Base-by-base conservation (phyloP, 768 basidiomycete genomes). In the Clitopilus passeckerianus region DNA sequence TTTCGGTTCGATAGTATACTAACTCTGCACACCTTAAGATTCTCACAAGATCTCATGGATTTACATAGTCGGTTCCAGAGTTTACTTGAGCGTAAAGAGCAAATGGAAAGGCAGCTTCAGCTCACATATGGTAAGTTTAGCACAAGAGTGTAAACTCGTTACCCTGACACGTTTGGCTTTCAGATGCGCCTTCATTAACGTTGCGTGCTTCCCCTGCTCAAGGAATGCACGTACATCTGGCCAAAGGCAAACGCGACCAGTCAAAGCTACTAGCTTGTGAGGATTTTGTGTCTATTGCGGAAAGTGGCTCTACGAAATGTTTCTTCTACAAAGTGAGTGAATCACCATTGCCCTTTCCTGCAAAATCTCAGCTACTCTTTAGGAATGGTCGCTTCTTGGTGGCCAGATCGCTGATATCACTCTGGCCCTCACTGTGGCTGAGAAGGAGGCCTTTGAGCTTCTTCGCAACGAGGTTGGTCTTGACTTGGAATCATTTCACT, bases 371-470 rank as follows among this genome's bases (percentile, higher is more conserved):
- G 27, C 27, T 53, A 34, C 2, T 9, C 50, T 34, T 1, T 57
- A 93, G 91, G 80, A 80, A 61, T 94, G 92, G 92, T 82, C 88
- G 7, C 74, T 79, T 52, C 81, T 94, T 18, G 92, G 90, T n/a
- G 74, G 74, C n/a, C 74, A 78, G 59, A 88, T 94, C 35, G 68
- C 82, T 9, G 84, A 86, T 60, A 84, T 79, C 1, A 81, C 80
- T 0, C 66, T 72, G 20, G 77, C 78, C 2, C 80, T 94, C 56
- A 62, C 70, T 15, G 66, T 68, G 9, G 83, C 80, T 6, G 93
- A 96, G 70, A 90, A 82, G 65, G 81, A 85, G 56, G 89, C 89
- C 0, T 93, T 95, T 63, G 83, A 86, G 54, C 68, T 71, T 0
- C 72, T 97, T 37, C 83, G 91, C 15, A 71, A 79, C 23, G 87